phyloP scores from a whole-genome alignment of 169 alveolate genomes.

The Toxoplasma gondii region DNA sequence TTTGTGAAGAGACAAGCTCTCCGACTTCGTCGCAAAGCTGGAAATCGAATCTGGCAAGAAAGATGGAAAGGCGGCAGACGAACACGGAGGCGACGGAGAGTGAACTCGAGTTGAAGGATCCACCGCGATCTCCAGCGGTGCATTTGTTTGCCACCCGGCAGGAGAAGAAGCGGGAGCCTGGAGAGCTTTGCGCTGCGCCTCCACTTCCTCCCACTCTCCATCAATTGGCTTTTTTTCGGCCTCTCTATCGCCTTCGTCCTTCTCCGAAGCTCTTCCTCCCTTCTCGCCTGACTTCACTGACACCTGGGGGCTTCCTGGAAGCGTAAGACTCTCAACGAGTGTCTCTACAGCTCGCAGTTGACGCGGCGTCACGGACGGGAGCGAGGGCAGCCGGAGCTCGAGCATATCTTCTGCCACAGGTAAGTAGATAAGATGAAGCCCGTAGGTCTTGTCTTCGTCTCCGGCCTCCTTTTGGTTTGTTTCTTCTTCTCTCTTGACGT shows the following conservation, averaged over 20 bases:
- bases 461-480: not conserved
- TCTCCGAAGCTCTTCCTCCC: not conserved
- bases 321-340: not conserved
- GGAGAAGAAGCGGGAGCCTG: not conserved
- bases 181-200: not conserved
- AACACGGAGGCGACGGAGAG: slow-evolving; percentile 28
- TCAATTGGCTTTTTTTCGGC: not conserved
- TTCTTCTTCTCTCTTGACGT: not conserved
- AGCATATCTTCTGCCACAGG: slow-evolving; percentile 29
- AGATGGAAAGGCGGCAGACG: not conserved
- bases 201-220: not conserved
- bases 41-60: not conserved
- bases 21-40: not conserved
- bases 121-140: not conserved
- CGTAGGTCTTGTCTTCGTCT: not conserved
- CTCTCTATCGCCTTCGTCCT: not conserved
- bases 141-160: slow-evolving; percentile 15
- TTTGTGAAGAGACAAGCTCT: not conserved
- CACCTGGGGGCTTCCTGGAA: not conserved
- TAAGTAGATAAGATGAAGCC: slow-evolving; percentile 5
- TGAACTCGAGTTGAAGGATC: not conserved
- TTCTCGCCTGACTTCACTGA: not conserved
- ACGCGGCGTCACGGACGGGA: slow-evolving; percentile 12
- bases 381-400: slow-evolving; percentile 23
- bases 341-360: slow-evolving; percentile 19